Evolutionary conservation across 164 flowering plant species (phyloP).

Genomic region (Litsea cubeba): DNA sequence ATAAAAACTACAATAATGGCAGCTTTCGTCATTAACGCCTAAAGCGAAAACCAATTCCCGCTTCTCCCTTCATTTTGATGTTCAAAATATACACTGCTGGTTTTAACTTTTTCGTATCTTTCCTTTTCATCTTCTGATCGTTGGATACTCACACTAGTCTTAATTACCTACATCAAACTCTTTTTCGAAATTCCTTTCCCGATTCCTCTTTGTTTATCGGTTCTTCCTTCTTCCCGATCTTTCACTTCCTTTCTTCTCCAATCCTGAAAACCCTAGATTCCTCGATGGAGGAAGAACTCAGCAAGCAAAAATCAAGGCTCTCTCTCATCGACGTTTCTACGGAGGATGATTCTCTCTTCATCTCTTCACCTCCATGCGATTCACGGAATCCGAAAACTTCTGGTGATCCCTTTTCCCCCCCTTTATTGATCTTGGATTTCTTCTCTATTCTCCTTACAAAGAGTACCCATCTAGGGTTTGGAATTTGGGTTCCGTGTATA

Average conservation of each 20-base stretch:
- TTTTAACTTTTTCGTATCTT: not conserved
- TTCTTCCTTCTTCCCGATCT: not conserved
- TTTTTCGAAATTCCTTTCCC: not conserved
- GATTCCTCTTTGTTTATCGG: not conserved
- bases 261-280: not conserved
- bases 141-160: too few relatives aligned
- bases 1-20: not conserved
- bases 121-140: not conserved
- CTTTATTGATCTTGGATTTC: not conserved
- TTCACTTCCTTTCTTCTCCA: not conserved
- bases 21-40: not conserved
- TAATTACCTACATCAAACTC: too few relatives aligned
- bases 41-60: not conserved
- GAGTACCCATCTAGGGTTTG: too few relatives aligned
- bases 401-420: not conserved
- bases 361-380: constrained; percentile 4
- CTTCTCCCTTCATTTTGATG: not conserved
- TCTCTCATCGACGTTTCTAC: constrained; percentile 11
- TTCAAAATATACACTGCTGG: not conserved
- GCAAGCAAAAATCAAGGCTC: constrained; percentile 4
- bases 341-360: constrained; percentile 7
- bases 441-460: not conserved
- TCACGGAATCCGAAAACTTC: constrained; percentile 11
- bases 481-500: not conserved
- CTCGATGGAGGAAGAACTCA: constrained; percentile 4